Evolutionary conservation across 2,329 filamentous ascomycete species (phyloP).

Genomic region (Pseudogymnoascus sp.): DNA sequence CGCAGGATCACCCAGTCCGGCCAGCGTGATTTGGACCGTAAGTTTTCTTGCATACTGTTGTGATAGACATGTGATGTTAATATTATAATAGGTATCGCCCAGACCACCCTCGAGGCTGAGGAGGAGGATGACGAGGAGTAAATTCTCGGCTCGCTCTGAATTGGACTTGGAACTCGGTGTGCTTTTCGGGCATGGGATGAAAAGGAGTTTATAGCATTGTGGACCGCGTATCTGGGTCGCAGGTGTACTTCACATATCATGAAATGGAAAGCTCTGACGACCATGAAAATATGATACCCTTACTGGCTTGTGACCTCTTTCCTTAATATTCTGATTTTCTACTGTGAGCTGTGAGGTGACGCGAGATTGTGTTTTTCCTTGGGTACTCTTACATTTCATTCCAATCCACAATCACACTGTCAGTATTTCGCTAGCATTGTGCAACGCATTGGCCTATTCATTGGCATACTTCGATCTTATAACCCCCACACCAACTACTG

Average conservation of each 20-base stretch:
- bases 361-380: not conserved
- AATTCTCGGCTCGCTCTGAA: slow-evolving; percentile 9
- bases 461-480: not conserved
- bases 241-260: slow-evolving; percentile 10
- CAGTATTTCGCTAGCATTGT: not conserved
- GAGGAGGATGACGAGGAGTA: slow-evolving; percentile 57
- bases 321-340: not conserved
- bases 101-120: slow-evolving; percentile 69
- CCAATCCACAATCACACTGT: not conserved
- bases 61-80: not conserved
- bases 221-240: slow-evolving; percentile 2
- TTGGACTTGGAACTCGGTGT: slow-evolving; percentile 8
- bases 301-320: not conserved
- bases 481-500: not conserved
- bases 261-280: slow-evolving; percentile 10
- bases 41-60: slow-evolving; percentile 21
- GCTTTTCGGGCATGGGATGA: slow-evolving; percentile 10
- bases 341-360: not conserved
- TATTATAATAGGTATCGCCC: slow-evolving; percentile 56
- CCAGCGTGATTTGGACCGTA: slow-evolving; percentile 96
- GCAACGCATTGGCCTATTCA: not conserved
- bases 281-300: slow-evolving; percentile 8
- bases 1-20: slow-evolving; percentile 96
- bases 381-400: not conserved
- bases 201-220: slow-evolving; percentile 10